Evolutionary conservation across 2,329 filamentous ascomycete species (phyloP).

Genomic region (Trichoderma sp.): DNA sequence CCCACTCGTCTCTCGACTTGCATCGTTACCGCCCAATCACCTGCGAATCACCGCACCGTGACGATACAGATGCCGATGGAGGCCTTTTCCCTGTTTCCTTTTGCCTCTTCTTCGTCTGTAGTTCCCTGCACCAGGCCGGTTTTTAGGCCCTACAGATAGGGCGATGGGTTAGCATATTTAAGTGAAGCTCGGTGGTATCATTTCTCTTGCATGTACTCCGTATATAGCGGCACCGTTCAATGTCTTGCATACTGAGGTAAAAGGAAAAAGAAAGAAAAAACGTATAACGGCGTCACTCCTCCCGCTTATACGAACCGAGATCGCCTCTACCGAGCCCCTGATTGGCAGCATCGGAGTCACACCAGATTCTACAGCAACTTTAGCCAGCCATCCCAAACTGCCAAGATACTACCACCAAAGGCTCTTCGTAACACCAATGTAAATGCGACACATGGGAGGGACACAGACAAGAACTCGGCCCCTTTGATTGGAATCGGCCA

Average conservation of each 20-base stretch:
- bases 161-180: neutral
- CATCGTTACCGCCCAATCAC: neutral
- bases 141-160: neutral
- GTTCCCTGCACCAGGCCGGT: neutral
- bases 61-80: neutral
- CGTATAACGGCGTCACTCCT: neutral
- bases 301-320: constrained; percentile 2
- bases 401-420: neutral
- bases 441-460: neutral
- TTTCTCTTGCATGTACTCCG: neutral
- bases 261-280: neutral
- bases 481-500: neutral
- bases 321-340: constrained; percentile 9
- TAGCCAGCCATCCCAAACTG: neutral
- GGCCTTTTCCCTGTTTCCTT: neutral
- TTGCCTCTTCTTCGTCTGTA: neutral
- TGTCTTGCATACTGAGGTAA: neutral
- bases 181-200: neutral
- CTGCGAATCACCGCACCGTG: neutral
- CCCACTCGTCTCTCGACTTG: neutral
- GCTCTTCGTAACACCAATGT: neutral
- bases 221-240: neutral
- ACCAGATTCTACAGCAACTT: neutral
- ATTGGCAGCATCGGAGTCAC: neutral
- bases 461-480: neutral